Evolutionary conservation across 1,139 yeast species (phyloP), one percentile per base, ranked within the genome.

Genomic region (Candida tetrigidarum): DNA sequence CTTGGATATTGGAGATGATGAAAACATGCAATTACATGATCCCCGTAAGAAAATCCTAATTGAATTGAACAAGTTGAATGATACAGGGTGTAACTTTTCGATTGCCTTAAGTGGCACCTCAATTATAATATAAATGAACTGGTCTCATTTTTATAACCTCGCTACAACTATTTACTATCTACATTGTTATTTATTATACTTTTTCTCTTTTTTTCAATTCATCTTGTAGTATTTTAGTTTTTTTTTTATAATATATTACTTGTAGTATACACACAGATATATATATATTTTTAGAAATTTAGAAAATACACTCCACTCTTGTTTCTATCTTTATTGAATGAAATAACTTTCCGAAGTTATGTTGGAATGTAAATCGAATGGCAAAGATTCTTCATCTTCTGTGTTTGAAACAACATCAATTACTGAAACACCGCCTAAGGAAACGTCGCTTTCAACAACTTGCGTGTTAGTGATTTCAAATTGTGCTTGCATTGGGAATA

Each of bases 401-500:
- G 59, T 60, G 47, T 62, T 69, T 10, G 69, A 49, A 26, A 74
- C 76, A 42, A 74, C 75, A 53, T 74, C 79, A 44, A 66, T 52
- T 41, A 75, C 69, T 54, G 65, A 67, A 41, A 75, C 67, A 41
- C 67, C 66, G 39, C 78, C 78, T 46, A 73, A 67, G n/a, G 75
- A 64, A 33, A 58, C 55, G 44, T 72, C 78, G 37, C 63, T 57
- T 46, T 73, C 77, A 27, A 71, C 67, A 19, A 67, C 67, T 19
- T 63, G 64, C n/a, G 64, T 60, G 46, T 63, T 64, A 33, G 57
- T 56, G 30, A 64, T 47, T 38, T 68, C 69, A 62, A 84, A 83
- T 44, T 69, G 66, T 33, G 89, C 78, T 55, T 81, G 81, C 77
- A 93, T 83, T 51, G 99, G 99, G 87, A 91, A 92, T 59, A 93